Evolutionary conservation across 805 yeast genomes (phyloP).

Genomic region (Candida oleophila): DNA sequence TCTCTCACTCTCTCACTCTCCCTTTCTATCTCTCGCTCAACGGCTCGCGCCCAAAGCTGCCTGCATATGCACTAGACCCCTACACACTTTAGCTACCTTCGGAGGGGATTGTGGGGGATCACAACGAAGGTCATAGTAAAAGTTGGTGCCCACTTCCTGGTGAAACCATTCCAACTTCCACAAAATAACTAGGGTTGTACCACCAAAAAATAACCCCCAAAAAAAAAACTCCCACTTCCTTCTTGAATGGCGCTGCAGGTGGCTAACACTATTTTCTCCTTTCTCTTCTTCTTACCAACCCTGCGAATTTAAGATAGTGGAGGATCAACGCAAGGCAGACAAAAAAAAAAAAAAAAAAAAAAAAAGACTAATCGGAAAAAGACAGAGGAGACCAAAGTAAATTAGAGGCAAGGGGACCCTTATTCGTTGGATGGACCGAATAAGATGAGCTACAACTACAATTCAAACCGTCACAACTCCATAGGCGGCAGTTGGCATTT

Average conservation of each 20-base stretch:
- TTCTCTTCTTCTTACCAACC: neutral
- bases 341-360: no score
- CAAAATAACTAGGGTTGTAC: no score
- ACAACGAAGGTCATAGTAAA: no score
- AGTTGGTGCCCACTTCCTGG: no score
- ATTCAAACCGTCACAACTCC: conserved; percentile 5
- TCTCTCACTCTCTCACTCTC: no score
- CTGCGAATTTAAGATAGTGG: neutral
- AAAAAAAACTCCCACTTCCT: neutral
- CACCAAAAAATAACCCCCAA: neutral
- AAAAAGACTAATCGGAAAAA: neutral
- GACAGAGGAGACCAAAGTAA: neutral
- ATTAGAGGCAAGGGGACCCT: neutral
- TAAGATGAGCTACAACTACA: conserved; percentile 2
- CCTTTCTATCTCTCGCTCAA: no score
- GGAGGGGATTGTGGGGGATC: no score
- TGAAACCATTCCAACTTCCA: no score
- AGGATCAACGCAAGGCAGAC: neutral
- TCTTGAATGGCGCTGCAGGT: neutral
- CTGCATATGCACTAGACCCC: no score
- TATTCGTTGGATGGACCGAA: neutral
- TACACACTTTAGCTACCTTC: no score
- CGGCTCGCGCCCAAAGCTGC: no score
- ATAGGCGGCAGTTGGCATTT: conserved; percentile 6
- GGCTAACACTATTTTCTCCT: neutral